Evolutionary conservation across 768 basidiomycete species (phyloP).

Genomic region (Lepiota subincarnata): DNA sequence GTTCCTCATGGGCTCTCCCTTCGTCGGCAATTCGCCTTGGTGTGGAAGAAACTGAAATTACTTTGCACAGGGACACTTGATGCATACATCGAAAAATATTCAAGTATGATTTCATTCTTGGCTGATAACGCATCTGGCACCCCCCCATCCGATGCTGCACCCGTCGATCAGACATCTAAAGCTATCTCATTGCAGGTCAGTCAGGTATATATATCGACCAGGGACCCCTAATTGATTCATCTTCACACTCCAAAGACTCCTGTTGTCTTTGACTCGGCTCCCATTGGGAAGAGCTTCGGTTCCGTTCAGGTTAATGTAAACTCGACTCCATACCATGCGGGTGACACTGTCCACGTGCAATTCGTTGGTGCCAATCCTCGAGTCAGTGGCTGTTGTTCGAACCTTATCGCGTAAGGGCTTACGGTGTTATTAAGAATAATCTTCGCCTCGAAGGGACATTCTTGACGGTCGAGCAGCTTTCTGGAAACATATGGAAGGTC

Average conservation of each 20-base stretch:
- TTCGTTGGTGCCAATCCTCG: constrained; percentile 80
- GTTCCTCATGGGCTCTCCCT: not conserved
- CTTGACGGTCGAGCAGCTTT: constrained; percentile 56
- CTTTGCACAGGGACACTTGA: constrained; percentile 59
- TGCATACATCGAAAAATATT: constrained; percentile 75
- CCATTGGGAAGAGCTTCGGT: constrained; percentile 58
- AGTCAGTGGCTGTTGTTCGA: constrained; percentile 34
- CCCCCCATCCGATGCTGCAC: constrained; percentile 60
- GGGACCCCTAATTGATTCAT: not conserved
- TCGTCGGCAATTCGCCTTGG: not conserved
- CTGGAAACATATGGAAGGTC: constrained; percentile 44
- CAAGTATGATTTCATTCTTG: constrained; percentile 59
- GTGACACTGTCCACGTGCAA: constrained; percentile 54
- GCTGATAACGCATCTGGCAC: constrained; percentile 42
- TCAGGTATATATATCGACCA: not conserved
- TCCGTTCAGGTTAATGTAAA: constrained; percentile 54
- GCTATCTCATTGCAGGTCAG: constrained; percentile 66
- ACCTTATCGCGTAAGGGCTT: constrained; percentile 2
- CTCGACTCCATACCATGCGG: constrained; percentile 44
- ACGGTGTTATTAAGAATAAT: constrained; percentile 53
- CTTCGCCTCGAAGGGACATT: constrained; percentile 71
- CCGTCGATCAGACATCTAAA: constrained; percentile 57
- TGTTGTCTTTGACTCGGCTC: constrained; percentile 59
- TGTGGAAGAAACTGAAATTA: not conserved
- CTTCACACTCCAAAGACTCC: constrained; percentile 35